Conservation (phyloP, 352 stramenopile species). For the Phytophthora europaea region DNA sequence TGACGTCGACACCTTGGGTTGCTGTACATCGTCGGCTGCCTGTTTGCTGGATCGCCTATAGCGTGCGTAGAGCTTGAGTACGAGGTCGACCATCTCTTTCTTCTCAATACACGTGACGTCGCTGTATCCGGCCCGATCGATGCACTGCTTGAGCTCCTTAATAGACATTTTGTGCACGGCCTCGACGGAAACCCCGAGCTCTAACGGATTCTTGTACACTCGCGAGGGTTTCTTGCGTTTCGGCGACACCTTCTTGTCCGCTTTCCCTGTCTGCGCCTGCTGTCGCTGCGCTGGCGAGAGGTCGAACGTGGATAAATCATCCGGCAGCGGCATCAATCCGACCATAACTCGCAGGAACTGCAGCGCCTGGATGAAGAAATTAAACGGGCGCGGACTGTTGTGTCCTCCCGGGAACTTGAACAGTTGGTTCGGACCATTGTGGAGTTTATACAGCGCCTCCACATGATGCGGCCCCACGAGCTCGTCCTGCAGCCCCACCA, state of each 20-base stretch:
- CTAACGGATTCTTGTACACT: constrained; percentile 78
- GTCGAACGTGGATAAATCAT: constrained; percentile 64
- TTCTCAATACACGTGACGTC: constrained; percentile 86
- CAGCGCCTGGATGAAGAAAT: constrained; percentile 84
- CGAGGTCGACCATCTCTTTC: constrained; percentile 84
- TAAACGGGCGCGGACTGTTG: constrained; percentile 80
- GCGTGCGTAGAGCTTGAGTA: constrained; percentile 81
- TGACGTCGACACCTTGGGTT: constrained; percentile 2
- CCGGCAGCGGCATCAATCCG: constrained; percentile 69
- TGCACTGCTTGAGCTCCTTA: constrained; percentile 83
- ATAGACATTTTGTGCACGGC: constrained; percentile 76
- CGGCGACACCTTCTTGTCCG: constrained; percentile 21
- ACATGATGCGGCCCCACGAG: constrained; percentile 83
- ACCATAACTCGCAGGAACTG: constrained; percentile 88
- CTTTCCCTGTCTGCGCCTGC: constrained; percentile 21
- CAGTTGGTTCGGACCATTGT: constrained; percentile 84
- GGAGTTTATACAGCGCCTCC: constrained; percentile 72
- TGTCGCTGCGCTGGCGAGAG: constrained; percentile 44
- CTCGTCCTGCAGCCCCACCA: constrained; percentile 81
- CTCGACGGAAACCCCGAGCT: constrained; percentile 63
- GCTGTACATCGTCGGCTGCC: constrained; percentile 37
- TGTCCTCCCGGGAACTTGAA: constrained; percentile 86
- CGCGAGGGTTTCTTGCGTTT: constrained; percentile 51
- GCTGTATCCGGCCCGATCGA: constrained; percentile 75
- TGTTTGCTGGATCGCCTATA: constrained; percentile 70